Base-by-base conservation (phyloP, 345 rosid species). In the Gossypioides kirkii region DNA sequence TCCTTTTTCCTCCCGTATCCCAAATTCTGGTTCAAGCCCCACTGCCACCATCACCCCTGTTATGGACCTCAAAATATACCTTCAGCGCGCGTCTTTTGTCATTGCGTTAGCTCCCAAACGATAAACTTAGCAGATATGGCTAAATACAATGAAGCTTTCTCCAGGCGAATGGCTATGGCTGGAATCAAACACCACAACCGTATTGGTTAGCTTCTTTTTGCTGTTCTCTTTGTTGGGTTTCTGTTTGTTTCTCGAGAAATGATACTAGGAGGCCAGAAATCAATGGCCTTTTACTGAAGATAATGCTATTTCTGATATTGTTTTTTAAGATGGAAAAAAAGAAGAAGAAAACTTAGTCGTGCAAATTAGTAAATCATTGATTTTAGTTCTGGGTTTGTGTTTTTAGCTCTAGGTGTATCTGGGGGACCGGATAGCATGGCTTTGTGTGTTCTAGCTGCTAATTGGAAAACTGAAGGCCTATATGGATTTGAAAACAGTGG, bases 371-470 rank as follows among this genome's bases (percentile, higher is more conserved):
- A 13, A 59, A 69, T 73, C 52, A 14, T 73, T 69, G 54, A 52
- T 41, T 10, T 63, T 22, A 13, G 20, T 25, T 71, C 70, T 38
- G 42, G 62, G 22, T 36, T 47, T 61, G 71, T 65, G 46, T 0
- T 72, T 61, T 59, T 77, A 90, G 99, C 99, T 50, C 73, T 95
- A 74, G 98, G 96, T 56, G 97, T 94, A 26, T 94, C 97, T 6
- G 98, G 99, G 47, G 99, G 99, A 18, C 97, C 97, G 61, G 99
- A 92, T 81, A 90, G 96, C 80, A 92, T 90, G 91, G 98, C 97
- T 2, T 87, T 94, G 28, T 90, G 96, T 81, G 80, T 88, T 55
- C 78, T 94, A 45, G 84, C 96, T 53, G 96, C 99, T 18, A 85
- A 78, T 32, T 94, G 99, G 98, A 94, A 94, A 83, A 81, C 71